Evolutionary conservation across 1,284 basidiomycete species (phyloP).

Genomic region (Fomitopsis betulina): DNA sequence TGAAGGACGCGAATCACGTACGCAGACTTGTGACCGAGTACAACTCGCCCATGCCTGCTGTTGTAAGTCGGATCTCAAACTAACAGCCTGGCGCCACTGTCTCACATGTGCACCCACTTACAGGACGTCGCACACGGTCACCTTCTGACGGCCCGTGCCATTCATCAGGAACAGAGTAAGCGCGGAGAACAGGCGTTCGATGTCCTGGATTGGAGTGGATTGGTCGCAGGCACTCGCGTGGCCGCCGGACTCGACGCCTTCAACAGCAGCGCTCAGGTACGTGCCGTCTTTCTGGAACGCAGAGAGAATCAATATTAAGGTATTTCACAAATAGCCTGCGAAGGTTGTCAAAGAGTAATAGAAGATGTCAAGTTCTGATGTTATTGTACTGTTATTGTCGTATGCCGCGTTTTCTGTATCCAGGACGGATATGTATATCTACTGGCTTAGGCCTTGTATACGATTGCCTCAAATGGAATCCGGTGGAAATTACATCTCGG

Average conservation of each 20-base stretch:
- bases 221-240: conserved; percentile 64
- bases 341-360: conserved; percentile 6
- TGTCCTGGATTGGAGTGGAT: conserved; percentile 67
- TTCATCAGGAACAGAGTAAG: conserved; percentile 45
- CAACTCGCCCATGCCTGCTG: conserved; percentile 77
- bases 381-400: neutral
- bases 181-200: conserved; percentile 43
- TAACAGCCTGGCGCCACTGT: neutral
- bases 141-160: conserved; percentile 72
- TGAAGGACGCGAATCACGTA: conserved; percentile 77
- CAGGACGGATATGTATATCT: neutral
- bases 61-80: conserved; percentile 28
- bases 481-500: no score
- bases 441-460: neutral
- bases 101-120: neutral
- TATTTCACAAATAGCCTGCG: neutral
- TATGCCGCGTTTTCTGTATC: neutral
- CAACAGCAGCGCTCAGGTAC: conserved; percentile 43
- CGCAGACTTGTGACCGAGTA: conserved; percentile 55
- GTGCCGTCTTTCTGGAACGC: conserved; percentile 6
- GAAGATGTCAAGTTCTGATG: neutral
- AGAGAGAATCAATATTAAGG: neutral
- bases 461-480: neutral
- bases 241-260: conserved; percentile 66
- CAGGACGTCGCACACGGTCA: conserved; percentile 73